Evolutionary conservation across 768 basidiomycete genomes (phyloP), one percentile per base, ranked within the genome.

Genomic region (Pholiota molesta): DNA sequence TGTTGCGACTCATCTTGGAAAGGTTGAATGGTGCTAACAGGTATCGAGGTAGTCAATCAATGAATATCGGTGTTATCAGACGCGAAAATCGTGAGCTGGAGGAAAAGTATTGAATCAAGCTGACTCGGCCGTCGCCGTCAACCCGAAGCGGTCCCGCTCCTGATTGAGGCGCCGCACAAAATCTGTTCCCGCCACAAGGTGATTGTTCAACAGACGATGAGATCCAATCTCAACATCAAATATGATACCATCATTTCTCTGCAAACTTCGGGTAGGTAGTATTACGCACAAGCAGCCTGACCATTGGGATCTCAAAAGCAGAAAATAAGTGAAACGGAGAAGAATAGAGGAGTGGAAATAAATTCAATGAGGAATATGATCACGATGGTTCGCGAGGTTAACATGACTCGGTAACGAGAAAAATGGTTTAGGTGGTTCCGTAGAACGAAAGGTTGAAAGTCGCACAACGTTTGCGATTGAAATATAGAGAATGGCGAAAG

Each of bases 1-100:
- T 58, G 19, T 58, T 81, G 33, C 76, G 74, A 55, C 72, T 59
- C 80, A 80, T 82, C n/a, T 16, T 28, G 56, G 19, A 54, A 40
- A 19, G 21, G 44, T 35, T 31, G 51, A 49, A 21, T 17, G 21
- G 47, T n/a, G 17, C 11, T 10, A 14, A n/a, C 39, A 54, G 53
- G 28, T 54, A 37, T 13, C 13, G 3, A 39, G 21, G 6, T 1
- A 54, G 52, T 29, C 31, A 53, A 23, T 54, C 28, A 37, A 14
- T 3, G 31, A 19, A 37, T 37, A 13, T 13, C 35, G 11, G 14
- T 13, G 35, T 14, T 39, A 23, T 23, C 53, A 37, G 35, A 0
- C 23, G 5, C n/a, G 23, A 10, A 14, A 49, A 19, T 26, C 11
- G 47, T 49, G 42, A 21, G 42, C 19, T 40, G 39, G 39, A 40